These are phyloP conservation scores for Xylariales sp. DNA, from an alignment of 2,329 filamentous ascomycete species.

Conservation along the genomic window DNA sequence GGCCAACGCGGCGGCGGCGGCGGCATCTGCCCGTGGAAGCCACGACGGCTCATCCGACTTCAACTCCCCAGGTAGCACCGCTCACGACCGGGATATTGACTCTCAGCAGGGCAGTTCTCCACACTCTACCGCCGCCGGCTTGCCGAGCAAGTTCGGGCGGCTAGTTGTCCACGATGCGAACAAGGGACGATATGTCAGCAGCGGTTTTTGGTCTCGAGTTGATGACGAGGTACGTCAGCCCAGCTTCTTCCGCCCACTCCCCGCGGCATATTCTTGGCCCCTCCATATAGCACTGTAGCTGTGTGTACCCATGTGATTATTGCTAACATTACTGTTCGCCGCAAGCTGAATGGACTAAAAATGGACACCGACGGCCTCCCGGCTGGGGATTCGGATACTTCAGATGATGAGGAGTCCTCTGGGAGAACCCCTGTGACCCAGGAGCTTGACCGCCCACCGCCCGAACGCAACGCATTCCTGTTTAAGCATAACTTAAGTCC, in stretches of 20 bases:
- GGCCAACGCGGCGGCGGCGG: conserved; percentile 26
- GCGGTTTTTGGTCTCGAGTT: conserved; percentile 51
- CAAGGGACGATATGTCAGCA: conserved; percentile 44
- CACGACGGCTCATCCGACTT: conserved; percentile 17
- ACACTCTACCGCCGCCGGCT: conserved; percentile 5
- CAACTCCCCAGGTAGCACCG: conserved; percentile 23
- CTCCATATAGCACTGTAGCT: no score
- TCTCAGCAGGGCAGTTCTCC: conserved; percentile 7
- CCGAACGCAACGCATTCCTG: conserved; percentile 46
- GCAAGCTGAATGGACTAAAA: conserved; percentile 42
- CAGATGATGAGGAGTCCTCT: conserved; percentile 28
- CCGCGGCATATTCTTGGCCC: no score
- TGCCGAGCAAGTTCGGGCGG: conserved; percentile 41
- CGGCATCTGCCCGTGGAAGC: conserved; percentile 14
- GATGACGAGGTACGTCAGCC: conserved; percentile 43
- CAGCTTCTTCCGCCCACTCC: neutral
- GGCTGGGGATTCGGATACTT: no score
- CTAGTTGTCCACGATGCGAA: conserved; percentile 40
- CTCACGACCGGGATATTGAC: conserved; percentile 15
- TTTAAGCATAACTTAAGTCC: conserved; percentile 40
- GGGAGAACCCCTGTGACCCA: conserved; percentile 25
- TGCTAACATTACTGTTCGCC: neutral
- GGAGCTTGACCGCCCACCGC: conserved; percentile 36
- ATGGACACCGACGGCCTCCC: conserved; percentile 31
- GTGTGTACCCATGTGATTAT: neutral